Evolutionary conservation across 2,329 filamentous ascomycete species (phyloP).

Genomic region (Diaporthe citriasiana): DNA sequence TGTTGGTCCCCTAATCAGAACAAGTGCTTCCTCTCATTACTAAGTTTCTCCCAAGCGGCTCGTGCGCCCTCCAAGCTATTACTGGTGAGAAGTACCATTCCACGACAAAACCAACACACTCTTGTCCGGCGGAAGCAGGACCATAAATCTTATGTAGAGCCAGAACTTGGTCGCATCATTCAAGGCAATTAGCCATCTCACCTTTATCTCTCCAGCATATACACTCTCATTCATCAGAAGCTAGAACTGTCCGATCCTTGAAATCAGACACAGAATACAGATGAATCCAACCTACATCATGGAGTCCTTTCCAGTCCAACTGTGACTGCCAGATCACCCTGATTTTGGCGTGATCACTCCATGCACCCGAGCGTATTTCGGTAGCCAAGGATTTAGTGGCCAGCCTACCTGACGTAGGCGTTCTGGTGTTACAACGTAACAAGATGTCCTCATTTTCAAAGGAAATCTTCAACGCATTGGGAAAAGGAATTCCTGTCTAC

Average conservation of each 20-base stretch:
- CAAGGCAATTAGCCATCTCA: background rate
- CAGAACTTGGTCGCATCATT: background rate
- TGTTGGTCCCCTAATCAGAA: background rate
- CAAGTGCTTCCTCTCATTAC: background rate
- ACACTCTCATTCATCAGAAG: background rate
- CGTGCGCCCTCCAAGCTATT: background rate
- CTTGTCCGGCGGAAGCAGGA: background rate
- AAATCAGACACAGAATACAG: background rate
- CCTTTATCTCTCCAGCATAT: background rate
- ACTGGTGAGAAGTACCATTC: background rate
- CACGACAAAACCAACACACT: no score
- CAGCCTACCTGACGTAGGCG: no score
- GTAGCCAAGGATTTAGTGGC: no score
- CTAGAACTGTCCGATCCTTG: background rate
- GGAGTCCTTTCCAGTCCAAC: background rate
- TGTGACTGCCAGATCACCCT: background rate
- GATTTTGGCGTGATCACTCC: background rate
- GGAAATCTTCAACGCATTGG: no score
- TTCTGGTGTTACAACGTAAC: no score
- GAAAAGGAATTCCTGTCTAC: no score
- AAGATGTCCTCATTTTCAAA: no score
- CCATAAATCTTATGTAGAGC: background rate
- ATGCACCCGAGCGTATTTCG: background rate
- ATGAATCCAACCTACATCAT: background rate
- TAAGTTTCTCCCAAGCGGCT: background rate